Conservation (phyloP, 2,329 filamentous ascomycete genomes). For the Alternaria triticimaculans region DNA sequence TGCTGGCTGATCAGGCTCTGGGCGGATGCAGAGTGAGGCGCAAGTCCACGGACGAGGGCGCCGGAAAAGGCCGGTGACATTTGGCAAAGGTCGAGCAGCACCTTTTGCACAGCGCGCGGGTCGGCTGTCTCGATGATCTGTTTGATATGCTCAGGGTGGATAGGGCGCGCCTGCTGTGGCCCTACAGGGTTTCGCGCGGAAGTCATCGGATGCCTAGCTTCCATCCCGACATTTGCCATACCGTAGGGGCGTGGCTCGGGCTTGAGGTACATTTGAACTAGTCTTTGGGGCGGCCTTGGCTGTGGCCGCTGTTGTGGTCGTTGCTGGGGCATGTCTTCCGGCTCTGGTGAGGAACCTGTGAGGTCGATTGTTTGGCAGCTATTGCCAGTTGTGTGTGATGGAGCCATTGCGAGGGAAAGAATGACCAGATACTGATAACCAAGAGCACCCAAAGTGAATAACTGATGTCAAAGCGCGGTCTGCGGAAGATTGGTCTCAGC, state of each 20-base stretch:
- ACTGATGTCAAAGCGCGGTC: neutral
- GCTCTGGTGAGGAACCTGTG: conserved; percentile 34
- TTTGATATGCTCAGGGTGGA: conserved; percentile 36
- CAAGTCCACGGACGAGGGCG: conserved; percentile 41
- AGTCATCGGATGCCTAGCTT: neutral
- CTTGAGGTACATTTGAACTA: conserved; percentile 18
- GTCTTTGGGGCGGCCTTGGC: conserved; percentile 4
- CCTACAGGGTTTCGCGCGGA: neutral
- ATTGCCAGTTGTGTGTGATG: conserved; percentile 4
- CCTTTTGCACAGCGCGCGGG: conserved; percentile 20
- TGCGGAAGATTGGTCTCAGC: neutral
- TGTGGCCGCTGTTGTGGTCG: conserved; percentile 13
- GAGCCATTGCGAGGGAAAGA: conserved; percentile 5
- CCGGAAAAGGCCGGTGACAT: conserved; percentile 42
- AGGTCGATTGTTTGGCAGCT: conserved; percentile 32
- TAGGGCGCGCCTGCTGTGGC: conserved; percentile 15
- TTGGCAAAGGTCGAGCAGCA: conserved; percentile 39
- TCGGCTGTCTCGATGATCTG: conserved; percentile 35
- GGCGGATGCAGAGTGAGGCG: conserved; percentile 38
- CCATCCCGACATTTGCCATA: neutral
- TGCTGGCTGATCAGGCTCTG: conserved; percentile 22
- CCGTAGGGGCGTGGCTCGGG: conserved; percentile 7
- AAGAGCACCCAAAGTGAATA: neutral
- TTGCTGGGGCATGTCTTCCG: conserved; percentile 11
- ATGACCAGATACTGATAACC: neutral